Evolutionary conservation across 2,329 filamentous ascomycete species (phyloP), one percentile per base, ranked within the genome.

Genomic region (Colletotrichum somersetense): DNA sequence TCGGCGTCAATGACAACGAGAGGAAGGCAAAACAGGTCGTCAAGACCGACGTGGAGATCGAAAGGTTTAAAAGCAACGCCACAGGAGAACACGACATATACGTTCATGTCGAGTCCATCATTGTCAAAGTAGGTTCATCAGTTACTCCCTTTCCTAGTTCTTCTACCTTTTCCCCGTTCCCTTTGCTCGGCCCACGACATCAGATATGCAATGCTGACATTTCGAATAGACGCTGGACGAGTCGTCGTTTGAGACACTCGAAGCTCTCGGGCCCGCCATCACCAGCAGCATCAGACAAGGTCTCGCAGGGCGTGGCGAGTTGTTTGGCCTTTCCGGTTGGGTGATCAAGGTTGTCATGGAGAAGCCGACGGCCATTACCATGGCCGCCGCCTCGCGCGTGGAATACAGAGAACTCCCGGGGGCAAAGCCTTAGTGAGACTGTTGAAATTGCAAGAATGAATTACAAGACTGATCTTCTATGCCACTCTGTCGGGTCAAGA

Each of bases 1-100:
- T 95, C 58, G 93, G 93, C 0, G 88, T 95, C 38, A 94, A 95
- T 76, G 80, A 83, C 30, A 92, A 94, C 76, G 93, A 95, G 85
- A 84, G 93, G 73, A 74, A 81, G 46, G 87, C 85, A 4, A 92
- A 89, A 80, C 92, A 95, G 81, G 86, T 91, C 63, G 86, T 94
- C 1, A 81, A 92, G 20, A 86, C 89, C 12, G 91, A 88, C 67
- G 79, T 93, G 14, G 88, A 89, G 79, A 82, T 94, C 62, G 91
- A 93, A 67, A 81, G 82, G 62, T 84, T 87, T 57, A 40, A 2
- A 35, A 58, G 55, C 55, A 18, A 26, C 14, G 35, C 3, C n/a
- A 4, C 42, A 1, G 79, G 78, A 12, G 74, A 75, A 14, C 79
- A 80, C 26, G 89, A 94, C 78, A 80, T 83, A 23, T 89, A 90